phyloP scores from a whole-genome alignment of 257 asterid species.

The Solanum virginianum region DNA sequence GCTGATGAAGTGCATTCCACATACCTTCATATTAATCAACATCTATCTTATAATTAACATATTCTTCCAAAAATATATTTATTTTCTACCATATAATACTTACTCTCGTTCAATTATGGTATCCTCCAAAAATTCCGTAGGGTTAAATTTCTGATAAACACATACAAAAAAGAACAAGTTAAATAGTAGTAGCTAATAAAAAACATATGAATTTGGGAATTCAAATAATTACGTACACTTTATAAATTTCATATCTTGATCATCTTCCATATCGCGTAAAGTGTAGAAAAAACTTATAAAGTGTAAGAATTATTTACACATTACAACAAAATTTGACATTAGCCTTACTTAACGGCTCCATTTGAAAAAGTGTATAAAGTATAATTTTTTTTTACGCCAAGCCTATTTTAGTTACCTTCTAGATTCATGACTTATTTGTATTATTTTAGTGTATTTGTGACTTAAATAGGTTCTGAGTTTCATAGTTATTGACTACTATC shows the following conservation, averaged over 20 bases:
- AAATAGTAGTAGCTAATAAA: neutral
- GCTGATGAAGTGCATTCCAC: constrained; percentile 56
- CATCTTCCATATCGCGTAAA: too few relatives aligned
- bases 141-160: constrained; percentile 45
- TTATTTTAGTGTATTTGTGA: too few relatives aligned
- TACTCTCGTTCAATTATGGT: constrained; percentile 40
- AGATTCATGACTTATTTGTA: too few relatives aligned
- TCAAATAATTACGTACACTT: neutral
- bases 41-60: neutral
- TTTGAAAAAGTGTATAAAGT: too few relatives aligned
- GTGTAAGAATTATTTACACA: too few relatives aligned
- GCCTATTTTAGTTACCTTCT: too few relatives aligned
- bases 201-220: neutral
- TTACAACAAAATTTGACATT: too few relatives aligned
- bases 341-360: too few relatives aligned
- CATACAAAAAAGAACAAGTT: neutral
- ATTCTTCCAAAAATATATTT: neutral
- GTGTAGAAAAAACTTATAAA: too few relatives aligned
- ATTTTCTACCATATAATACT: neutral
- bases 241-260: too few relatives aligned
- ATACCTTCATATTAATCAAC: constrained; percentile 13
- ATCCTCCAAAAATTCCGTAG: constrained; percentile 40
- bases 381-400: too few relatives aligned
- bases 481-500: neutral
- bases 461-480: neutral